phyloP scores from a whole-genome alignment of 1,284 basidiomycete genomes.

The Caloboletus firmus region DNA sequence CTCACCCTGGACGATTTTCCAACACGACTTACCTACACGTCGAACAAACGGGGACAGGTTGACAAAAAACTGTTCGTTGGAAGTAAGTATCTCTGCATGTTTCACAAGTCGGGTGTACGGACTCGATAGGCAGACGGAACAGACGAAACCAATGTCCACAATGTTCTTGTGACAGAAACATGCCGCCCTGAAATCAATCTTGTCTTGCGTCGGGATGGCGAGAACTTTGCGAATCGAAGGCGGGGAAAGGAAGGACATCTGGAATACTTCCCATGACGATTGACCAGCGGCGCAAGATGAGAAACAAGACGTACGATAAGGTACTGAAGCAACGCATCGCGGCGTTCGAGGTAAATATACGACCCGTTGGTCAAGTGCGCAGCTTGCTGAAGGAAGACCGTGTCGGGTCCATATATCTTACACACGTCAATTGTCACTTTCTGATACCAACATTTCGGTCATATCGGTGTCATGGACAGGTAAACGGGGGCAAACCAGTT shows the following conservation, averaged over 20 bases:
- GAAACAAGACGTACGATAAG: conserved; percentile 61
- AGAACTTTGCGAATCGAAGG: conserved; percentile 77
- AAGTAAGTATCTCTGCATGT: conserved; percentile 8
- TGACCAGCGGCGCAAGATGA: background rate
- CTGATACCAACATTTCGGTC: conserved; percentile 41
- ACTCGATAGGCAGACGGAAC: conserved; percentile 95
- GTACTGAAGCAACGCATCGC: conserved; percentile 84
- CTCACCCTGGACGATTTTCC: background rate
- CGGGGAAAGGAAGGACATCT: conserved; percentile 93
- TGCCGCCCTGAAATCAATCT: conserved; percentile 94
- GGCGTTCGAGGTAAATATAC: conserved; percentile 82
- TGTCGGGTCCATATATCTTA: conserved; percentile 87
- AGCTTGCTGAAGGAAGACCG: conserved; percentile 97
- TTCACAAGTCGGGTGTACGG: conserved; percentile 33
- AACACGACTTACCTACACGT: conserved; percentile 74
- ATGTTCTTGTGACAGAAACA: conserved; percentile 99
- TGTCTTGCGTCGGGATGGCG: conserved; percentile 89
- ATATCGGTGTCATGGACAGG: background rate
- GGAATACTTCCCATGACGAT: background rate
- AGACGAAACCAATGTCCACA: conserved; percentile 96
- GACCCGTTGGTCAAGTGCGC: conserved; percentile 93
- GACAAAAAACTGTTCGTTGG: conserved; percentile 74
- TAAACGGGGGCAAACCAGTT: conserved; percentile 55
- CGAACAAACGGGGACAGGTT: conserved; percentile 88
- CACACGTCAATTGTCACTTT: conserved; percentile 96